Conservation (phyloP, 2,329 filamentous ascomycete genomes). For the Biscogniauxia sp. region DNA sequence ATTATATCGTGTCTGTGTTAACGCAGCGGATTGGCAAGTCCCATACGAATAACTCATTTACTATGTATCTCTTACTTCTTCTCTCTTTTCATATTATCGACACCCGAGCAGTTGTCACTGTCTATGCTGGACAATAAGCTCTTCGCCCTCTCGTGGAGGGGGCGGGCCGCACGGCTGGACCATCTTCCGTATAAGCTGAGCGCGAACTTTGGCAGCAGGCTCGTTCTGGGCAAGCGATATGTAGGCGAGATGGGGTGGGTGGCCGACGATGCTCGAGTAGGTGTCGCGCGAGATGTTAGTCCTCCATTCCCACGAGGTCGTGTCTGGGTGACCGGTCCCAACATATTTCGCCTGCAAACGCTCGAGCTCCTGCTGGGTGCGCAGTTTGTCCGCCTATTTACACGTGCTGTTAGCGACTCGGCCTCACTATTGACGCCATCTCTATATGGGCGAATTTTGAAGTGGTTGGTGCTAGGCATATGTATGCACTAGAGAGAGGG, state of each 20-base stretch:
- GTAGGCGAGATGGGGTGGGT: conserved; percentile 83
- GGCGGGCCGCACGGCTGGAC: conserved; percentile 59
- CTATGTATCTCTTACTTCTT: no score
- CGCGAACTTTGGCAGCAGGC: conserved; percentile 73
- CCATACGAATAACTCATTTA: no score
- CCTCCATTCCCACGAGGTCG: conserved; percentile 95
- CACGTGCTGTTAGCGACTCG: conserved; percentile 6
- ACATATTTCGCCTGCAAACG: conserved; percentile 93
- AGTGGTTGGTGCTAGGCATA: not conserved
- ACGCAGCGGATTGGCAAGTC: no score
- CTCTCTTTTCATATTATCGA: no score
- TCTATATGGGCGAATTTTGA: not conserved
- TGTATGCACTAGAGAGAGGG: not conserved
- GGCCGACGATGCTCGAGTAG: conserved; percentile 83
- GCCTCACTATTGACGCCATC: no score
- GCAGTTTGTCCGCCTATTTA: conserved; percentile 86
- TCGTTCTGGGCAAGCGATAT: conserved; percentile 89
- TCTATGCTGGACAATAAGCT: conserved; percentile 18
- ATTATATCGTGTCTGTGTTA: not conserved
- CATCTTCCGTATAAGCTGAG: conserved; percentile 79
- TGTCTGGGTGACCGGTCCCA: conserved; percentile 94
- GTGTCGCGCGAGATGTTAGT: conserved; percentile 95
- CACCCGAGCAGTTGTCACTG: not conserved
- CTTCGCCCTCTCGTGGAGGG: conserved; percentile 53
- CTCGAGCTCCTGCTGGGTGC: conserved; percentile 96